phyloP scores from a whole-genome alignment of 139 green algal species.

The Dunaliella primolecta region DNA sequence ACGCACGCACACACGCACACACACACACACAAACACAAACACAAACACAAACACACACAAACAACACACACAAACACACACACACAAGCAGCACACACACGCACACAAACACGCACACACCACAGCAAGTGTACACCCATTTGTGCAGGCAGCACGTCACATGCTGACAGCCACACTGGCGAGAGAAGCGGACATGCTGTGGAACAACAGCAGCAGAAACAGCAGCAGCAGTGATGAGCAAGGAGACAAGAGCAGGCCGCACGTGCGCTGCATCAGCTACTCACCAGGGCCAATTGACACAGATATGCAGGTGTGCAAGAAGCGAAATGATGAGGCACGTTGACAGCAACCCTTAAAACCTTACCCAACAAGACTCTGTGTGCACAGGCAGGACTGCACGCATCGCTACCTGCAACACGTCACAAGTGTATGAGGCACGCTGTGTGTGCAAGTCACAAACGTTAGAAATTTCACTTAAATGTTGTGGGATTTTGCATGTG shows the following conservation, averaged over 20 bases:
- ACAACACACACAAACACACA: too few relatives aligned
- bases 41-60: too few relatives aligned
- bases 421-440: too few relatives aligned
- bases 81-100: too few relatives aligned
- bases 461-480: too few relatives aligned
- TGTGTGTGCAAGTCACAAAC: too few relatives aligned
- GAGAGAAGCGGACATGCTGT: constrained; percentile 5
- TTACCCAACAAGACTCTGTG: not conserved
- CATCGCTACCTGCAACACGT: not conserved
- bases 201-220: not conserved
- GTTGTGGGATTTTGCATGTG: too few relatives aligned
- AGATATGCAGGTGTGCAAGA: constrained; percentile 8
- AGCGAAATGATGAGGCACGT: not conserved
- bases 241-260: not conserved
- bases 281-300: constrained; percentile 9
- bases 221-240: not conserved
- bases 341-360: not conserved
- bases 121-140: too few relatives aligned
- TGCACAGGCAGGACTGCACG: not conserved
- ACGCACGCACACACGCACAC: too few relatives aligned
- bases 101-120: too few relatives aligned
- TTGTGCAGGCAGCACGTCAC: not conserved
- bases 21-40: too few relatives aligned
- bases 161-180: constrained; percentile 4
- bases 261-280: not conserved